A percentile compares a stretch with the other conserved stretches of the same genome.
These are phyloP conservation scores for Chaetomium globosum DNA, from an alignment of 2,329 filamentous ascomycete species.

Conservation along the genomic window DNA sequence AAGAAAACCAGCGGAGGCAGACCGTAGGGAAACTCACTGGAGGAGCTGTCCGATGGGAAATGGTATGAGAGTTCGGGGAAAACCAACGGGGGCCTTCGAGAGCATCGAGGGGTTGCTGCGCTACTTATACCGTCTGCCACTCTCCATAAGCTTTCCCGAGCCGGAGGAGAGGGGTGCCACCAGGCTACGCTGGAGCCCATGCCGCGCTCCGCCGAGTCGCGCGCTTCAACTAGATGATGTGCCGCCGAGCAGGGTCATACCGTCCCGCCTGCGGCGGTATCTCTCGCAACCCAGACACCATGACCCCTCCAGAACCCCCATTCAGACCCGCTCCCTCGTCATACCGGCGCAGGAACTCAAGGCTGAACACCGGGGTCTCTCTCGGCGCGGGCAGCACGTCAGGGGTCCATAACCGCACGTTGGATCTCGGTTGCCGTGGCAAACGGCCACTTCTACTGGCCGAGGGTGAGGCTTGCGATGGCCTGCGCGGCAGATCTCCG, in stretches of 20 bases:
- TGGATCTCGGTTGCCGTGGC: constrained; percentile 26
- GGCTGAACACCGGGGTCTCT: constrained; percentile 23
- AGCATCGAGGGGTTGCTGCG: constrained; percentile 23
- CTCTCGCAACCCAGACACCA: constrained; percentile 29
- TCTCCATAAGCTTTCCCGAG: constrained; percentile 20
- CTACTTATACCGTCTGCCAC: constrained; percentile 34
- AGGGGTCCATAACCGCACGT: constrained; percentile 26
- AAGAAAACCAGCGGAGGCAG: background rate
- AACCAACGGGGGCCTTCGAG: constrained; percentile 23
- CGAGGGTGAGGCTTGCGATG: constrained; percentile 27
- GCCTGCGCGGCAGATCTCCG: constrained; percentile 20
- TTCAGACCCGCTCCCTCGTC: constrained; percentile 36
- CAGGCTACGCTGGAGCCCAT: constrained; percentile 20
- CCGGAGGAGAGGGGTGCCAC: constrained; percentile 26
- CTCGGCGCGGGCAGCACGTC: constrained; percentile 23
- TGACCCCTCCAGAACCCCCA: constrained; percentile 23
- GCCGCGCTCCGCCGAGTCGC: constrained; percentile 29
- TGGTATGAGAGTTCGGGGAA: constrained; percentile 23
- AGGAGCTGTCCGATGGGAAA: constrained; percentile 5
- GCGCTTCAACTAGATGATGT: constrained; percentile 35
- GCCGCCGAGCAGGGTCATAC: constrained; percentile 34
- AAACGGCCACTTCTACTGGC: constrained; percentile 22
- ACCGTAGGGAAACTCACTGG: constrained; percentile 18
- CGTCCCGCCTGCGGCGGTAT: constrained; percentile 32
- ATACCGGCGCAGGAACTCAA: constrained; percentile 26